A percentile compares a stretch with the other conserved stretches of the same genome.
These are phyloP conservation scores for Gnaphalium uliginosum DNA, from an alignment of 129 eudicot genomes.

Conservation along the genomic window DNA sequence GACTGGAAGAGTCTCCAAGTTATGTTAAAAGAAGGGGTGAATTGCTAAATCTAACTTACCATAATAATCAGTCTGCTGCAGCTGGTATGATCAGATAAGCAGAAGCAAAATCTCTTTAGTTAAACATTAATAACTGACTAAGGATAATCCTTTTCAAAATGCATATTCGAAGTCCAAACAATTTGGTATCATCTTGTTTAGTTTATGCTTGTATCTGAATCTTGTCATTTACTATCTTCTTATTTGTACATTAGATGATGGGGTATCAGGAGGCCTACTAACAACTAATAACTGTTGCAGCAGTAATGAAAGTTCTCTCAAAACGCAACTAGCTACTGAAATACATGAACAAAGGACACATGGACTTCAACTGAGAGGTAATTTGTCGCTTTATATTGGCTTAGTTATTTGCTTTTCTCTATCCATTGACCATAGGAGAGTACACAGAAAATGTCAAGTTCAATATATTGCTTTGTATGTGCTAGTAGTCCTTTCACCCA, in stretches of 20 bases:
- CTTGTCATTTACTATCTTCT: constrained; percentile 13
- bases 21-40: neutral
- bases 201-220: neutral
- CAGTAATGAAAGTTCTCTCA: constrained; percentile 58
- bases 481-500: neutral
- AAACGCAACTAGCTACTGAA: constrained; percentile 43
- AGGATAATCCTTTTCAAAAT: neutral
- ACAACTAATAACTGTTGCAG: constrained; percentile 48
- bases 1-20: neutral
- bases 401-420: neutral
- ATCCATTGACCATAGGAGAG: neutral
- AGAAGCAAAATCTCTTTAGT: neutral
- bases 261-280: constrained; percentile 48
- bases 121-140: neutral
- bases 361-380: constrained; percentile 52
- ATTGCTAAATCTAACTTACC: neutral
- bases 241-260: constrained; percentile 39
- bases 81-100: neutral
- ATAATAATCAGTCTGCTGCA: neutral
- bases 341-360: constrained; percentile 44
- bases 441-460: neutral
- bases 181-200: neutral
- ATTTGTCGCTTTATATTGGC: neutral
- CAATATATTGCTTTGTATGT: neutral
- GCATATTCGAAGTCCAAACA: neutral